Conservation (phyloP, 2,329 filamentous ascomycete species). For the Fusarium paranaense region DNA sequence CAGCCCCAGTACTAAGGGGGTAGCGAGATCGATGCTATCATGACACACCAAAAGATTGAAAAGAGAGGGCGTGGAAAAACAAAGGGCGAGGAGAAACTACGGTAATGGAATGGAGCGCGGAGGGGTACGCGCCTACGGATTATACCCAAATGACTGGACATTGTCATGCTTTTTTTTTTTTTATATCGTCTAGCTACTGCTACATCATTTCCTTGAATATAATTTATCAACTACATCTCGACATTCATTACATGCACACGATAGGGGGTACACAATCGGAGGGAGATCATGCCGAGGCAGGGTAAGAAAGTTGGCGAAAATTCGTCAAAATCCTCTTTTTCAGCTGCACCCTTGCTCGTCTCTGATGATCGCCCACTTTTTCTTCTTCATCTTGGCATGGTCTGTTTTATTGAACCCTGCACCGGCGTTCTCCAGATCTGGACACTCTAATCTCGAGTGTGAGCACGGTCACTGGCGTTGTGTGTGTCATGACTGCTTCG, state of each 20-base stretch:
- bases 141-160: conserved; percentile 41
- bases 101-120: conserved; percentile 12
- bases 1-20: conserved; percentile 37
- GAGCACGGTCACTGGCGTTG: not conserved
- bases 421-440: not conserved
- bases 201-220: conserved; percentile 5
- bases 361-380: not conserved
- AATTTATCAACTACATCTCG: not conserved
- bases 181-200: not conserved
- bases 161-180: conserved; percentile 19
- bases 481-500: not conserved
- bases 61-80: conserved; percentile 2
- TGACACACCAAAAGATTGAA: conserved; percentile 12
- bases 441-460: not conserved
- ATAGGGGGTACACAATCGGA: not conserved
- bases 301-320: not conserved
- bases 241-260: not conserved
- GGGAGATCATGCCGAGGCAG: not conserved
- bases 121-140: conserved; percentile 34
- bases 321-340: not conserved
- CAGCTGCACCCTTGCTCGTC: not conserved
- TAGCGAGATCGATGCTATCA: not conserved
- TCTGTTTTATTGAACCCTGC: not conserved
- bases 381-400: not conserved
- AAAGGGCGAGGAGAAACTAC: not conserved